Evolutionary conservation across 2,329 filamentous ascomycete species (phyloP).

Genomic region (Pseudopithomyces maydicus): DNA sequence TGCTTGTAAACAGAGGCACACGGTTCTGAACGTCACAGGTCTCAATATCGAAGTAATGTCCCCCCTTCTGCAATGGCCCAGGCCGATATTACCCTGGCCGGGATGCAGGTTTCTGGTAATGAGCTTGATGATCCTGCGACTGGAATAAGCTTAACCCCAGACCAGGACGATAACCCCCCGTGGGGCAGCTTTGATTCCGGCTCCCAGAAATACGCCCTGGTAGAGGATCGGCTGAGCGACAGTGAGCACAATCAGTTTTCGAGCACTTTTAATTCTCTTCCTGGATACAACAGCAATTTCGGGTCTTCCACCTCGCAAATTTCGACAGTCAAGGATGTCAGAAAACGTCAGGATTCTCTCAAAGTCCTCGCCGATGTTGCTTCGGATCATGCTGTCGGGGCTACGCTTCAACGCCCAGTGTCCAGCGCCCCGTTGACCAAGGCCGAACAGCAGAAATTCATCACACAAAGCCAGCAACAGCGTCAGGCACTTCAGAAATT

Average conservation of each 20-base stretch:
- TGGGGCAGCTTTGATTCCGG: slow-evolving; percentile 23
- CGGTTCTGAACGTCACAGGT: slow-evolving; percentile 31
- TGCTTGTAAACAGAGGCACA: background rate
- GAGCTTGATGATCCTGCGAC: slow-evolving; percentile 23
- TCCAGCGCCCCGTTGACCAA: slow-evolving; percentile 38
- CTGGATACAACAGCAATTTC: background rate
- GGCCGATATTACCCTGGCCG: slow-evolving; percentile 35
- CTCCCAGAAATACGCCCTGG: slow-evolving; percentile 18
- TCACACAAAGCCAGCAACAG: slow-evolving; percentile 39
- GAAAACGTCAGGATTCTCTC: slow-evolving; percentile 9
- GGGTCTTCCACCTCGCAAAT: background rate
- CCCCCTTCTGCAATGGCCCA: slow-evolving; percentile 21
- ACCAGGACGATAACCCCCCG: slow-evolving; percentile 22
- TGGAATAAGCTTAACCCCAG: slow-evolving; percentile 27
- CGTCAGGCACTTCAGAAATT: slow-evolving; percentile 28
- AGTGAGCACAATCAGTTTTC: background rate
- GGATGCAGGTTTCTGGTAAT: slow-evolving; percentile 30
- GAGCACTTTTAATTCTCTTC: slow-evolving; percentile 2
- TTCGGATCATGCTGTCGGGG: slow-evolving; percentile 4
- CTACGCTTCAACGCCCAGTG: slow-evolving; percentile 8
- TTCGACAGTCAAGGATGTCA: background rate
- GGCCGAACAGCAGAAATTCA: slow-evolving; percentile 20
- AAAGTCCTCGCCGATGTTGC: slow-evolving; percentile 15
- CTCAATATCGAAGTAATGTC: slow-evolving; percentile 18
- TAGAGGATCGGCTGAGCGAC: slow-evolving; percentile 14